Conservation (phyloP, 2,329 filamentous ascomycete genomes). For the Colletotrichum cuscutae region DNA sequence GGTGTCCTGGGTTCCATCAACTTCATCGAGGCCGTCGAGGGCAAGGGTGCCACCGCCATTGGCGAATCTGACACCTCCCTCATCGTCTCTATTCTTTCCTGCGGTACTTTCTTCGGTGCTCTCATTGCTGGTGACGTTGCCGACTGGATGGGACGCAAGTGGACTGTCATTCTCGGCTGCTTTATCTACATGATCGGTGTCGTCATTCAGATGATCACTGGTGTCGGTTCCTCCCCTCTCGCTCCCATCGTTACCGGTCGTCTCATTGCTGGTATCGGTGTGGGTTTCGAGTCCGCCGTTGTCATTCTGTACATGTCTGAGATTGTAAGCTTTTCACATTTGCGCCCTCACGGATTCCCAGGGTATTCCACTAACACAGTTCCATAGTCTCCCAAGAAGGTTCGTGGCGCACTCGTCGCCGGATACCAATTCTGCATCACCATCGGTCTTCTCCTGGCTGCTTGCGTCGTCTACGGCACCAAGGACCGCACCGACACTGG, state of each 20-base stretch:
- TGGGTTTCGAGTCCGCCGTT: constrained; percentile 83
- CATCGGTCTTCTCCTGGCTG: constrained; percentile 79
- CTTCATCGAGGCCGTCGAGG: constrained; percentile 65
- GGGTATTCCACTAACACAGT: constrained; percentile 28
- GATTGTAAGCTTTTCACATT: constrained; percentile 61
- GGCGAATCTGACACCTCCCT: constrained; percentile 59
- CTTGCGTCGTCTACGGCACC: constrained; percentile 79
- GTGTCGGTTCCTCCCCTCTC: constrained; percentile 56
- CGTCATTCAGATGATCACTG: constrained; percentile 71
- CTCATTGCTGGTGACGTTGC: constrained; percentile 81
- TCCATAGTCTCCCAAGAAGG: constrained; percentile 68
- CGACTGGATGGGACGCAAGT: constrained; percentile 79
- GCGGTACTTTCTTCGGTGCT: constrained; percentile 82
- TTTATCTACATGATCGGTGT: constrained; percentile 76
- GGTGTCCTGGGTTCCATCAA: constrained; percentile 65
- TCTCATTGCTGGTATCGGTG: constrained; percentile 80
- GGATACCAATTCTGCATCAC: constrained; percentile 89
- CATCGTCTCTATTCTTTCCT: constrained; percentile 81
- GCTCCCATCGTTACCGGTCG: constrained; percentile 77
- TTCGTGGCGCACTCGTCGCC: constrained; percentile 81
- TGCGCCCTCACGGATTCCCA: background rate
- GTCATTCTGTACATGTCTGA: constrained; percentile 91
- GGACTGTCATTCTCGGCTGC: constrained; percentile 78
- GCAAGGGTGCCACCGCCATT: constrained; percentile 47
- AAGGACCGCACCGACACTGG: constrained; percentile 69